Conservation (phyloP, 2,329 filamentous ascomycete species). For the Penicillium sp. region DNA sequence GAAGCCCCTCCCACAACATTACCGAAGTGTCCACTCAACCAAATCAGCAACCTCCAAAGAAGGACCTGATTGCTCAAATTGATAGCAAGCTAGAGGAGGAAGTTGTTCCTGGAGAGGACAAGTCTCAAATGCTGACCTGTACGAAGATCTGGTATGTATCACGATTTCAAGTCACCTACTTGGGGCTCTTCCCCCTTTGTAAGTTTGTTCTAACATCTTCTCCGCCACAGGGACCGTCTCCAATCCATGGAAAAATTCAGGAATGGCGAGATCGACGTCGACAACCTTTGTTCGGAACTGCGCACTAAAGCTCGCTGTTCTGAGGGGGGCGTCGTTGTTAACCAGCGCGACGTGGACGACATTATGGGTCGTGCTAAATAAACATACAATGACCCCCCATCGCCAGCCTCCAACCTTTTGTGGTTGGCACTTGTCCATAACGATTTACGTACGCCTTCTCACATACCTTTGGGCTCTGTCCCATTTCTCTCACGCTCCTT, state of each 20-base stretch:
- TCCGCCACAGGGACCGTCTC: conserved; percentile 70
- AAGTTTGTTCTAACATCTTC: conserved; percentile 38
- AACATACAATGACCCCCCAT: background rate
- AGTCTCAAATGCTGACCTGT: conserved; percentile 67
- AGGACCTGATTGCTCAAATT: conserved; percentile 69
- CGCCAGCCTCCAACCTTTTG: background rate
- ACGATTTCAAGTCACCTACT: background rate
- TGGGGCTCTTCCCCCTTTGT: background rate
- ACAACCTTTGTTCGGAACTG: conserved; percentile 84
- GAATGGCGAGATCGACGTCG: conserved; percentile 86
- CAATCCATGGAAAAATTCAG: conserved; percentile 83
- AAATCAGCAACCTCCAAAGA: conserved; percentile 45
- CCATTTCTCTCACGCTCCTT: conserved; percentile 2
- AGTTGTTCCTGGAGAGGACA: conserved; percentile 56
- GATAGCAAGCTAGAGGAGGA: conserved; percentile 64
- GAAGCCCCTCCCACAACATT: conserved; percentile 67
- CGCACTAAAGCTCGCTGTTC: conserved; percentile 95
- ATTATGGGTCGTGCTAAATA: conserved; percentile 52
- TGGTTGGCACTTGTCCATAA: conserved; percentile 3
- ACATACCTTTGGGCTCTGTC: conserved; percentile 13
- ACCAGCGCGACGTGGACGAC: conserved; percentile 79
- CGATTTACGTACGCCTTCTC: conserved; percentile 16
- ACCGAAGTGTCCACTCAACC: conserved; percentile 30
- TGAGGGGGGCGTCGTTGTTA: conserved; percentile 77
- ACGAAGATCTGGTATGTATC: conserved; percentile 85